A percentile compares a stretch with the other conserved stretches of the same genome.
Evolutionary conservation across 441 rosid genomes (phyloP).

Genomic region (Gossypium trilobum): DNA sequence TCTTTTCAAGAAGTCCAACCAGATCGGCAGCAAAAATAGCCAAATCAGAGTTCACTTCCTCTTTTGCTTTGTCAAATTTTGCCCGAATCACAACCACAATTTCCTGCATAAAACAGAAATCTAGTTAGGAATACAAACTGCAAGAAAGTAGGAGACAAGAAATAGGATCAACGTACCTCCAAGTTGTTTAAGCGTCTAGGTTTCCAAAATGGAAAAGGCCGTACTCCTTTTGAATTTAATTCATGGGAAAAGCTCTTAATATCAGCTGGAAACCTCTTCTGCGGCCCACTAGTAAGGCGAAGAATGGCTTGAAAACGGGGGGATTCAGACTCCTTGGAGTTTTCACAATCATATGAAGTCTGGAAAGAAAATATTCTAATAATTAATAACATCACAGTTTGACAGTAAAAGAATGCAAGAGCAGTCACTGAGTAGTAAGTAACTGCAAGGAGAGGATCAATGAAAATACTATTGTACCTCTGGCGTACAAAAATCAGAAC

Average conservation of each 20-base stretch:
- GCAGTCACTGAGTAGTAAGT: not conserved
- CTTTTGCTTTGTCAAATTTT: constrained; percentile 93
- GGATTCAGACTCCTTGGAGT: constrained; percentile 85
- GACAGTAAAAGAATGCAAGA: not conserved
- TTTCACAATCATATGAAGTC: constrained; percentile 62
- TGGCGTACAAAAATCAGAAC: constrained; percentile 75
- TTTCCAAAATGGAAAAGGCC: constrained; percentile 91
- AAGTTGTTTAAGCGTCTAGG: constrained; percentile 71
- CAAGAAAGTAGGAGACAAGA: not conserved
- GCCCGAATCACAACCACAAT: constrained; percentile 68
- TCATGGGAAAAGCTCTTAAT: constrained; percentile 98
- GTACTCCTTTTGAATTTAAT: constrained; percentile 88
- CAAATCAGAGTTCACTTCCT: constrained; percentile 35
- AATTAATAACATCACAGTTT: constrained; percentile 1
- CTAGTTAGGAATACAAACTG: constrained; percentile 20
- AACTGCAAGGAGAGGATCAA: constrained; percentile 19
- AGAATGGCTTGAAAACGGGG: constrained; percentile 99
- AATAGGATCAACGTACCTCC: constrained; percentile 45
- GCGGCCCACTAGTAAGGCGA: constrained; percentile 86
- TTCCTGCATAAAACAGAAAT: constrained; percentile 45
- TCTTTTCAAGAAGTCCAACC: constrained; percentile 87
- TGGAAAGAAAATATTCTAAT: constrained; percentile 26
- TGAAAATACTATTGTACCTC: constrained; percentile 50
- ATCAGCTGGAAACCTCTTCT: constrained; percentile 77
- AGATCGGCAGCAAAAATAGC: constrained; percentile 90